Evolutionary conservation across 2,329 filamentous ascomycete genomes (phyloP).

Genomic region (Leptodontidium sp.): DNA sequence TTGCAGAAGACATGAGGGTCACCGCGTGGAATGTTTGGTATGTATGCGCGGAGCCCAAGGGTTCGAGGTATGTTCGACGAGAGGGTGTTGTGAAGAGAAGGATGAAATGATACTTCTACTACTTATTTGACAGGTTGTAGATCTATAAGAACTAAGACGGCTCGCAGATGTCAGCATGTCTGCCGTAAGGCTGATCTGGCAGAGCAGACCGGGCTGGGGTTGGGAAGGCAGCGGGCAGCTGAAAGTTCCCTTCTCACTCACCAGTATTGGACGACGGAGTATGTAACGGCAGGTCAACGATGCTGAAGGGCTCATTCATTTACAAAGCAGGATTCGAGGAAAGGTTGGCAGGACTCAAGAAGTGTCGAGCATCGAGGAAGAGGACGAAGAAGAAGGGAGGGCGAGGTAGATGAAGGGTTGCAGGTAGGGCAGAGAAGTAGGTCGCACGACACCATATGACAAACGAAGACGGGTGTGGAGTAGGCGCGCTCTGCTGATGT

Average conservation of each 20-base stretch:
- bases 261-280: slow-evolving; percentile 42
- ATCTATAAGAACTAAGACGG: slow-evolving; percentile 47
- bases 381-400: slow-evolving; percentile 27
- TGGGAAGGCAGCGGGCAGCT: slow-evolving; percentile 34
- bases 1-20: slow-evolving; percentile 46
- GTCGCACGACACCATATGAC: slow-evolving; percentile 50
- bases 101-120: slow-evolving; percentile 40
- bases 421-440: slow-evolving; percentile 40
- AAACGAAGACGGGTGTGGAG: slow-evolving; percentile 43
- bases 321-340: slow-evolving; percentile 44
- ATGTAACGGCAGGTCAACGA: slow-evolving; percentile 45
- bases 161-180: slow-evolving; percentile 45
- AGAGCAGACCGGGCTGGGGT: slow-evolving; percentile 28
- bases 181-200: slow-evolving; percentile 45
- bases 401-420: slow-evolving; percentile 43
- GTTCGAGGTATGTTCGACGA: slow-evolving; percentile 34
- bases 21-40: slow-evolving; percentile 47
- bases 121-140: slow-evolving; percentile 45
- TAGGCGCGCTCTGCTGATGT: slow-evolving; percentile 42
- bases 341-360: slow-evolving; percentile 37
- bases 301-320: slow-evolving; percentile 46
- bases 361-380: slow-evolving; percentile 45
- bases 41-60: slow-evolving; percentile 32
- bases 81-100: slow-evolving; percentile 36
- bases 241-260: slow-evolving; percentile 40